Evolutionary conservation across 2,329 filamentous ascomycete species (phyloP), one percentile per base, ranked within the genome.

Genomic region (Cadophora sp.): DNA sequence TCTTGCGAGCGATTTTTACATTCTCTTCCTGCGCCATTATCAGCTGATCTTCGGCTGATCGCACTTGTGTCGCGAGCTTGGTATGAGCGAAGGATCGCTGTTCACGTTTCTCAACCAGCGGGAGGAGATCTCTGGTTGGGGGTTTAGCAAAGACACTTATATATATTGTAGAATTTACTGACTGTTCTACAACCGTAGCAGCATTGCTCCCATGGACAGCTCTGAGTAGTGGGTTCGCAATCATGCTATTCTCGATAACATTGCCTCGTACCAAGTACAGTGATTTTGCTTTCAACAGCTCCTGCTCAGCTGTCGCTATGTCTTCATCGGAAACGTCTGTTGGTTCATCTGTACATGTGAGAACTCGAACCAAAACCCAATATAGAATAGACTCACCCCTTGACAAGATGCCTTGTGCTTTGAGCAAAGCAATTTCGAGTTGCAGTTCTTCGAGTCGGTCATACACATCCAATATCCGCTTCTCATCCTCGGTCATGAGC

Each of bases 141-240:
- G 6, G 9, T 61, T 61, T 30, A 61, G 51, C 27, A 24, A 2
- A 30, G 24, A 51, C 45, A 20, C 24, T n/a, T n/a, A n/a, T 64
- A 39, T 48, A 16, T 43, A 59, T 69, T 47, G 58, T 64, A 47
- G 18, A 61, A 53, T 50, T 47, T 62, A 71, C 77, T 64, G 83
- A 92, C 92, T 88, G 86, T 79, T 96, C 92, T 62, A 89, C 82
- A 53, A 87, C 85, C 1, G 87, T 86, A 20, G 87, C 85, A 67
- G 87, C 84, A 14, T 85, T 86, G 51, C 88, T 88, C 67, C 86
- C 82, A 77, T 96, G 92, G 47, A 95, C 88, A 7, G 93, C 90
- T 74, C 91, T 92, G 66, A 96, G 81, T 48, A 92, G 88, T 8
- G 93, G 92, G 73, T 93, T 90, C 65, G 89, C 89, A 72, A 88